Conservation (phyloP, 2,329 filamentous ascomycete species). For the Cytospora leucostoma region DNA sequence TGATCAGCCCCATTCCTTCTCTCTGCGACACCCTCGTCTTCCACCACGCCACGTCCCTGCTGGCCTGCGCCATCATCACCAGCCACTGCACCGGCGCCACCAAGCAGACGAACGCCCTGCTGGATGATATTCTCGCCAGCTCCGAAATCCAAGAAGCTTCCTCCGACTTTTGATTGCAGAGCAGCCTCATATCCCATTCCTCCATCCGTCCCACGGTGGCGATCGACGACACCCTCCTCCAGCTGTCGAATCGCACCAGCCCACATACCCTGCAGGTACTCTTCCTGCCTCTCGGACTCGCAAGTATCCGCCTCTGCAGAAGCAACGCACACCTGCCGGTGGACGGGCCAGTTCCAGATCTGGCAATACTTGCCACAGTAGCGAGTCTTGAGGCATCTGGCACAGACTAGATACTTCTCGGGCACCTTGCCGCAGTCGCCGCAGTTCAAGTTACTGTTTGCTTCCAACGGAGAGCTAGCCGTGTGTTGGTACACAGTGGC, state of each 20-base stretch:
- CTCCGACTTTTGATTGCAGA: neutral
- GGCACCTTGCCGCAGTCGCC: constrained; percentile 8
- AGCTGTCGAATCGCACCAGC: constrained; percentile 7
- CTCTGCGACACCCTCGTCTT: neutral
- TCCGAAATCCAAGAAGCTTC: neutral
- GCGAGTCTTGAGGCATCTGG: constrained; percentile 1
- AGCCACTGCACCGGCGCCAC: neutral
- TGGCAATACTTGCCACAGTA: constrained; percentile 25
- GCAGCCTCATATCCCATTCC: neutral
- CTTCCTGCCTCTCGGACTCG: neutral
- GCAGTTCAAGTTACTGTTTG: neutral
- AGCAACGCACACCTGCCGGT: neutral
- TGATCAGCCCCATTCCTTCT: neutral
- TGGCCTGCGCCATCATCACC: neutral
- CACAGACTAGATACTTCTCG: constrained; percentile 10
- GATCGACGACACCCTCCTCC: neutral
- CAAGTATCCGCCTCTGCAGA: neutral
- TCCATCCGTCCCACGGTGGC: neutral
- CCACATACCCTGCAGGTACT: constrained; percentile 6
- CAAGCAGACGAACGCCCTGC: neutral
- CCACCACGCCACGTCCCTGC: neutral
- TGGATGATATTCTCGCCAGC: neutral
- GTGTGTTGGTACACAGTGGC: neutral
- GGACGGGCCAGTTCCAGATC: constrained; percentile 17
- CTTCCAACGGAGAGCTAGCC: neutral